phyloP scores from a whole-genome alignment of 2,329 filamentous ascomycete species.

The Penicillium sumatraense region DNA sequence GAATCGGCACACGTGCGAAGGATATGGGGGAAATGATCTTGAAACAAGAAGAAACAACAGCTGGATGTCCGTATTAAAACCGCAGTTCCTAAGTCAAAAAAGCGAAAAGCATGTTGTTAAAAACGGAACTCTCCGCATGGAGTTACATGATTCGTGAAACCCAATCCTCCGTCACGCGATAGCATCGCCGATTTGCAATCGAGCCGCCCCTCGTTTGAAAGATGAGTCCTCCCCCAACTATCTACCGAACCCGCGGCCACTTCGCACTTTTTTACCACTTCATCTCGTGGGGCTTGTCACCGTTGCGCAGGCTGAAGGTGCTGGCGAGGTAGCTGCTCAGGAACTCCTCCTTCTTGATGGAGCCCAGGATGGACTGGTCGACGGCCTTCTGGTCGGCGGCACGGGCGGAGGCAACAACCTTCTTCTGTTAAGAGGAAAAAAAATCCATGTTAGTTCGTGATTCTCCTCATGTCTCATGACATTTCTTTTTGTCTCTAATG shows the following conservation, averaged over 20 bases:
- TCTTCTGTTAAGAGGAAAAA: conserved; percentile 71
- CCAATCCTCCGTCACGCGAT: conserved; percentile 36
- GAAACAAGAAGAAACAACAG: conserved; percentile 34
- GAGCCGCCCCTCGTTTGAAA: conserved; percentile 41
- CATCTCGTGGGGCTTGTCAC: conserved; percentile 99
- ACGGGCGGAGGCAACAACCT: conserved; percentile 88
- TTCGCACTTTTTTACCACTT: conserved; percentile 75
- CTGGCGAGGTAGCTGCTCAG: conserved; percentile 91
- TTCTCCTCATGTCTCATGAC: background rate
- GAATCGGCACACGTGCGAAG: conserved; percentile 34
- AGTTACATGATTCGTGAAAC: conserved; percentile 48
- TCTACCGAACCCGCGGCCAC: conserved; percentile 47
- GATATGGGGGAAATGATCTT: conserved; percentile 20
- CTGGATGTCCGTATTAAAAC: conserved; percentile 38
- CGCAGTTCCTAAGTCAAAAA: conserved; percentile 34
- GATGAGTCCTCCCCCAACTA: conserved; percentile 43
- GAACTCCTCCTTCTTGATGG: conserved; percentile 97
- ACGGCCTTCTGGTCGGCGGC: conserved; percentile 98
- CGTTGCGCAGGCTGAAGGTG: conserved; percentile 98
- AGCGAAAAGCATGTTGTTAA: conserved; percentile 28
- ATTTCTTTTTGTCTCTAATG: background rate
- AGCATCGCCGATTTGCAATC: conserved; percentile 39
- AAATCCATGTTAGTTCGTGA: conserved; percentile 12
- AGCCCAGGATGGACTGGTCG: conserved; percentile 92
- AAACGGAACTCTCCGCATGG: conserved; percentile 40